Evolutionary conservation across 768 basidiomycete species (phyloP).

Genomic region (Suillus variegatus): DNA sequence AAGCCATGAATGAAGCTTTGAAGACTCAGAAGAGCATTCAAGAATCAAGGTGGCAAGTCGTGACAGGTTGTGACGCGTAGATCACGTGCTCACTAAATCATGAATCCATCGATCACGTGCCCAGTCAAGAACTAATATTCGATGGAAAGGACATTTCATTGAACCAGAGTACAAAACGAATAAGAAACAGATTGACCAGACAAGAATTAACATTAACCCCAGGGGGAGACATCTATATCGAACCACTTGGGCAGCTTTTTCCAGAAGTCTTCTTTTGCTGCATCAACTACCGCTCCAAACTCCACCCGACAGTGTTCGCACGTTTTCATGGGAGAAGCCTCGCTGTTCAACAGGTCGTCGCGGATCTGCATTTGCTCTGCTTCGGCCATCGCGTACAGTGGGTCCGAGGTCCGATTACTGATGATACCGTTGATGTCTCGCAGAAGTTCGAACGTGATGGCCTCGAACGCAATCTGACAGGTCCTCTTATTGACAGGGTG

Average conservation of each 20-base stretch:
- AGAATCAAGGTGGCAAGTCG: neutral
- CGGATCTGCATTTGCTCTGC: conserved; percentile 66
- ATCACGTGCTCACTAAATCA: neutral
- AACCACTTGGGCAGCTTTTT: conserved; percentile 66
- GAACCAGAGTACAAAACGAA: neutral
- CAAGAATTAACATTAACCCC: conserved; percentile 27
- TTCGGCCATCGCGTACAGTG: conserved; percentile 69
- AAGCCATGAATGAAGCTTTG: neutral
- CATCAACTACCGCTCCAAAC: conserved; percentile 60
- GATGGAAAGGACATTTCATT: neutral
- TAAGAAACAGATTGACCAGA: neutral
- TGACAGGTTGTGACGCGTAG: neutral
- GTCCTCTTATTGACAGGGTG: conserved; percentile 48
- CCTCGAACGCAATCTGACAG: conserved; percentile 74
- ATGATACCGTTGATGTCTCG: conserved; percentile 72
- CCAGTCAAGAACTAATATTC: neutral
- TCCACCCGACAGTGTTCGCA: conserved; percentile 68
- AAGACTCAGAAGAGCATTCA: neutral
- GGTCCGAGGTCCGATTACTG: conserved; percentile 66
- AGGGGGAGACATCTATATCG: conserved; percentile 47
- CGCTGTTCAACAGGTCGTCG: conserved; percentile 44
- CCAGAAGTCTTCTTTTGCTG: conserved; percentile 67
- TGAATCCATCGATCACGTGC: neutral
- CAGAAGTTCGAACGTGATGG: conserved; percentile 72
- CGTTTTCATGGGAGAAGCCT: conserved; percentile 48